Base-by-base conservation (phyloP, 2,329 filamentous ascomycete species). In the Alternaria tenuissima region DNA sequence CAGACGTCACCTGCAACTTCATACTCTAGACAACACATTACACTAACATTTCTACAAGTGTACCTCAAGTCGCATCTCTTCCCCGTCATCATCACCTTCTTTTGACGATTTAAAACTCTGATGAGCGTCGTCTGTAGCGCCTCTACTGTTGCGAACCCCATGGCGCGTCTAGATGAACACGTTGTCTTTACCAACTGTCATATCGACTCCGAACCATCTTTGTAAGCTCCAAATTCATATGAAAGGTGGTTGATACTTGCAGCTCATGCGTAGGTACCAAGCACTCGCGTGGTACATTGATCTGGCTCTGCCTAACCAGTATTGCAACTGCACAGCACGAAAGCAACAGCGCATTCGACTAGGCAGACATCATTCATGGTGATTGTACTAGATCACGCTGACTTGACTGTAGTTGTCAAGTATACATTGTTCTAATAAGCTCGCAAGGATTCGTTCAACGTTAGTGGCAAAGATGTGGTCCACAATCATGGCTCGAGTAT, bases 171-270 rank as follows among this genome's bases (percentile, higher is more conserved):
- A 11, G 9, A 12, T 9, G 3, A 11, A 11, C 4, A 30, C 28
- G 5, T 30, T 30, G 32, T 6, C 5, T 16, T 16, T 16, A 36
- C 6, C 6, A 16, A 12, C 32, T 36, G 32, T 12, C 6, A 36
- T 16, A 12, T 14, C 4, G 6, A 16, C 5, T 36, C 12, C 5
- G 6, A 16, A 6, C 0, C 12, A 1, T 12, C 5, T 1, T 36
- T 7, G 0, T 6, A 16, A 0, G 11, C 5, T 16, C 12, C 12
- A 5, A 6, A 1, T 14, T 7, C 5, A 36, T 7, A 0, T 14
- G 14, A 16, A 36, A 16, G 5, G 32, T 36, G 32, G 32, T 14
- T 7, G 14, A 2, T 14, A 6, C 6, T 36, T 7, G 14, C 2
- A 12, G 12, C 6, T 36, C 6, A 16, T 14, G 5, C 0, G 6